Evolutionary conservation across 2,329 filamentous ascomycete species (phyloP).

Genomic region (Diplodia sapinea): DNA sequence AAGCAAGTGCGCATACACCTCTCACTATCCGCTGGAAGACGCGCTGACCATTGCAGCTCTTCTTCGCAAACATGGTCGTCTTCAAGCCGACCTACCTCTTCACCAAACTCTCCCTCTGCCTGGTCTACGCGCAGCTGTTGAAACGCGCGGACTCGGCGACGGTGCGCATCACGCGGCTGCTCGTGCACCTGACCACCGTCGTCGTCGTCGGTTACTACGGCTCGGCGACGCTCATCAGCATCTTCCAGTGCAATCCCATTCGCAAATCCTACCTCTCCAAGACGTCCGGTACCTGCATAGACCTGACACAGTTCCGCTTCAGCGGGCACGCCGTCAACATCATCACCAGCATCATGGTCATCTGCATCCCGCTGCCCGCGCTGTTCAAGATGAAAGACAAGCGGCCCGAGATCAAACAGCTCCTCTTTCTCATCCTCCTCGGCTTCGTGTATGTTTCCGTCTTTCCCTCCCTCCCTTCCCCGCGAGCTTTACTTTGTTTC

Average conservation of each 20-base stretch:
- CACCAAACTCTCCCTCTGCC: slow-evolving; percentile 18
- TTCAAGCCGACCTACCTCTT: slow-evolving; percentile 21
- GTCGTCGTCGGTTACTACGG: slow-evolving; percentile 14
- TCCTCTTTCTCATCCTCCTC: slow-evolving; percentile 21
- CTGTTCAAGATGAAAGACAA: slow-evolving; percentile 21
- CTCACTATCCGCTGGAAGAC: no score
- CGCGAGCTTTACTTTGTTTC: no score
- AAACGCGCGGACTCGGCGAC: slow-evolving; percentile 15
- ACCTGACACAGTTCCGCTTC: slow-evolving; percentile 13
- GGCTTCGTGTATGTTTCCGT: neutral
- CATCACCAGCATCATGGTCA: slow-evolving; percentile 22
- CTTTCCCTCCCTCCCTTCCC: no score
- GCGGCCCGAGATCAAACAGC: slow-evolving; percentile 21
- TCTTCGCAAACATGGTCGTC: slow-evolving; percentile 13
- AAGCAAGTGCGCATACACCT: neutral
- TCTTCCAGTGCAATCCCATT: slow-evolving; percentile 11
- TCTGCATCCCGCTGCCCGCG: slow-evolving; percentile 16
- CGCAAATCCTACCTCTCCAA: slow-evolving; percentile 19
- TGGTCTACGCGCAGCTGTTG: slow-evolving; percentile 19
- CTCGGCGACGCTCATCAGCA: slow-evolving; percentile 13
- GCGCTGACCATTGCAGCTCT: neutral
- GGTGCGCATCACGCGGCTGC: slow-evolving; percentile 14
- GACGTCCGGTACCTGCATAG: slow-evolving; percentile 15
- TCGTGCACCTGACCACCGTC: slow-evolving; percentile 12
- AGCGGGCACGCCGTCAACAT: slow-evolving; percentile 24